A percentile compares a stretch with the other conserved stretches of the same genome.
Evolutionary conservation across 2,329 filamentous ascomycete species (phyloP).

Genomic region (Aspergillus fumigatus): DNA sequence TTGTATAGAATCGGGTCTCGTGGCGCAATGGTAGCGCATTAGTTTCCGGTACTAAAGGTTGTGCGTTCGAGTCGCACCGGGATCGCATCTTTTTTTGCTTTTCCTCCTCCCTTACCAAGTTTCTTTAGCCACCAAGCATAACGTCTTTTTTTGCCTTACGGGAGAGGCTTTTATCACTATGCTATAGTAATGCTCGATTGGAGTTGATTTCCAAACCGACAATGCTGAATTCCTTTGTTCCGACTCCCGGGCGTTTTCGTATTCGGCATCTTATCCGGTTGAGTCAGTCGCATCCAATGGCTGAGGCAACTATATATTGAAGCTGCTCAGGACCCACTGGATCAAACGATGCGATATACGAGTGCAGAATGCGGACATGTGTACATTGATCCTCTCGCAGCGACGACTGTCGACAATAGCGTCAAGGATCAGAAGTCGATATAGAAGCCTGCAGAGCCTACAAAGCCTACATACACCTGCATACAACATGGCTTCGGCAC

Average conservation of each 20-base stretch:
- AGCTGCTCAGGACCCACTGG: neutral
- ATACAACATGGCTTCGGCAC: neutral
- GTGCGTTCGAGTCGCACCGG: conserved; percentile 33
- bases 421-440: neutral
- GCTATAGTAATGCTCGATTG: neutral
- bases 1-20: conserved; percentile 11
- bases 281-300: neutral
- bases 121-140: neutral
- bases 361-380: neutral
- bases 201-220: neutral
- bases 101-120: neutral
- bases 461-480: neutral
- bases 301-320: neutral
- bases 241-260: neutral
- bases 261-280: neutral
- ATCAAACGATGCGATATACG: no score
- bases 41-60: conserved; percentile 36
- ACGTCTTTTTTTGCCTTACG: neutral
- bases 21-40: conserved; percentile 37
- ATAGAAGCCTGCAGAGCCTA: neutral
- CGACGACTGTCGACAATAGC: neutral
- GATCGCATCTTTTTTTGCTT: conserved; percentile 17
- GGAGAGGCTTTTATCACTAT: neutral
- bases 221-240: neutral
- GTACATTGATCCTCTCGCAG: neutral